Base-by-base conservation (phyloP, 805 yeast genomes). In the Isabelozyma gotoi region DNA sequence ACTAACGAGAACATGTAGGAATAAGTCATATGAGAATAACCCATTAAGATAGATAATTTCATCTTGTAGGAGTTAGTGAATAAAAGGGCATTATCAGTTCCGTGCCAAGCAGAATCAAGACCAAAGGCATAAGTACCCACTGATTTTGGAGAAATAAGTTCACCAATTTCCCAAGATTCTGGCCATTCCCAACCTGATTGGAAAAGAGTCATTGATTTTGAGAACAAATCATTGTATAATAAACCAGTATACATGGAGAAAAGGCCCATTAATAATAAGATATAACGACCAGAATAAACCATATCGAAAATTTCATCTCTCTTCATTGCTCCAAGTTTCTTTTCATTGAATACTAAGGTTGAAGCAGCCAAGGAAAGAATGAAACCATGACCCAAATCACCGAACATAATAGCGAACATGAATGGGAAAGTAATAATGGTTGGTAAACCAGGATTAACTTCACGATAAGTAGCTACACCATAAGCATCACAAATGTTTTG, bases 351-450 rank as follows among this genome's bases (percentile, higher is more conserved):
- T 7, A 84, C 84, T 45, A 85, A 62, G 3, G 67, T 57, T 15
- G 73, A 48, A 10, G 86, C 86, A 16, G 80, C 83, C 50, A 82
- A 59, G 21, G 77, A 60, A 56, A 85, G 67, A 43, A 85, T 68
- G 44, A 81, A 65, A n/a, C 91, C 91, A 58, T 85, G 91, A 8
- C 91, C 91, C 49, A 84, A 67, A 66, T 85, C 91, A 66, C 91
- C 91, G 67, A 85, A 85, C 91, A 85, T 85, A 48, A 85, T 81
- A 14, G 91, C 89, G 66, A 85, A 85, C 88, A 85, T 81, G 58
- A 84, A 85, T 12, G 91, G 91, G 66, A 85, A 85, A 0, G 91
- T 85, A 14, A 84, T 81, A 33, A 84, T 75, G 1, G 90, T 81
- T 14, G 91, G 84, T 47, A 84, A 72, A 43, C 88, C 89, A 7